Evolutionary conservation across 306 rosid species (phyloP).

Genomic region (Prunus mume): DNA sequence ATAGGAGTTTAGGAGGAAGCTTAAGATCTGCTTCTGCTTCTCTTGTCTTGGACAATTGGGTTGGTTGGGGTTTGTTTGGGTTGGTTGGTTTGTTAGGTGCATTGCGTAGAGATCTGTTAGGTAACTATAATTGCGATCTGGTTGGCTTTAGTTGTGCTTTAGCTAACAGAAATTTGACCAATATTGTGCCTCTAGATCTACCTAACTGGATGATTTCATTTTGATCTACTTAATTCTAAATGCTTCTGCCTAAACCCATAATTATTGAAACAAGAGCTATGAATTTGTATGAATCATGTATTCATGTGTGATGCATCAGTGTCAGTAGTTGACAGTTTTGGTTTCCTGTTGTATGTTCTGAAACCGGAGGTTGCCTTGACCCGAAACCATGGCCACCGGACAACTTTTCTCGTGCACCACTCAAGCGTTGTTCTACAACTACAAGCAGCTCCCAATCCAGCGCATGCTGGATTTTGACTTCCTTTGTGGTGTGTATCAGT

Average conservation of each 20-base stretch:
- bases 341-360: conserved; percentile 24
- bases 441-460: conserved; percentile 97
- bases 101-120: conserved; percentile 16
- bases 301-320: not conserved
- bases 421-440: conserved; percentile 92
- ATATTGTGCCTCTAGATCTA: conserved; percentile 5
- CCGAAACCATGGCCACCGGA: conserved; percentile 75
- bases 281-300: not conserved
- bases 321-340: not conserved
- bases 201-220: not conserved
- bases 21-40: conserved; percentile 21
- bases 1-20: not conserved
- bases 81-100: not conserved
- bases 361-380: conserved; percentile 37
- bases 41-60: not conserved
- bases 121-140: not conserved
- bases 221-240: not conserved
- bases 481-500: conserved; percentile 73
- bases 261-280: not conserved
- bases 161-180: not conserved
- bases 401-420: conserved; percentile 91
- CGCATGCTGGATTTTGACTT: conserved; percentile 99
- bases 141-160: conserved; percentile 3
- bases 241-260: not conserved
- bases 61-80: conserved; percentile 13